Base-by-base conservation (phyloP, 2,329 filamentous ascomycete species). In the Cladobotryum mycophilum region DNA sequence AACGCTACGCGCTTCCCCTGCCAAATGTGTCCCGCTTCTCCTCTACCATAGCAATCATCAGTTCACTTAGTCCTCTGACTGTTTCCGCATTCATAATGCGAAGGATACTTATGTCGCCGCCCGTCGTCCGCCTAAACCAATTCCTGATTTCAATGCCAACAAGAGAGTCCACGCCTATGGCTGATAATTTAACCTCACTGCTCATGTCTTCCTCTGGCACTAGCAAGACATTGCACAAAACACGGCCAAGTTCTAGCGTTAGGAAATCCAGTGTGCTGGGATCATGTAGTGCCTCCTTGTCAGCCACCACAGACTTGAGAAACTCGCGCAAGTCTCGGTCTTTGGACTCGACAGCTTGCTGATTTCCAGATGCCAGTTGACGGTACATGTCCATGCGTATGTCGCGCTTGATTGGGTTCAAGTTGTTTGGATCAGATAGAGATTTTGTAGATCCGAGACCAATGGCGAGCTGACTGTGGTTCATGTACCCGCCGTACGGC, bases 101-200 rank as follows among this genome's bases (percentile, higher is more conserved):
- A 5, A 49, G 22, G 5, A 49, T 22, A 5, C 33, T 49, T 13
- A 49, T 43, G 14, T 40, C 18, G 34, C 9, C 13, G n/a, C 40
- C 40, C 4, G 43, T 20, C 4, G n/a, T 35, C 7, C 25, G 13
- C 11, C 47, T 20, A 5, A 45, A 54, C 54, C 54, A 54, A 18
- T 50, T 54, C 4, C 54, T 38, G 25, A 54, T 47, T 38, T 56
- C 54, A 3, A 56, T 54, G 22, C 45, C 47, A 40, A 54, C 47
- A 5, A 56, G 40, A 8, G 54, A 55, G 44, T 55, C 52, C 1
- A 55, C 52, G 2, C 52, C 52, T 9, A 52, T 40, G 3, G 41
- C 44, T 0, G 46, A 44, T 1, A 50, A 46, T 11, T 45, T 49
- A n/a, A 49, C 13, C 3, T 38, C 22, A 12, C 34, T 49, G 40